Conservation (phyloP, 2,329 filamentous ascomycete species). For the Claviceps cyperi region DNA sequence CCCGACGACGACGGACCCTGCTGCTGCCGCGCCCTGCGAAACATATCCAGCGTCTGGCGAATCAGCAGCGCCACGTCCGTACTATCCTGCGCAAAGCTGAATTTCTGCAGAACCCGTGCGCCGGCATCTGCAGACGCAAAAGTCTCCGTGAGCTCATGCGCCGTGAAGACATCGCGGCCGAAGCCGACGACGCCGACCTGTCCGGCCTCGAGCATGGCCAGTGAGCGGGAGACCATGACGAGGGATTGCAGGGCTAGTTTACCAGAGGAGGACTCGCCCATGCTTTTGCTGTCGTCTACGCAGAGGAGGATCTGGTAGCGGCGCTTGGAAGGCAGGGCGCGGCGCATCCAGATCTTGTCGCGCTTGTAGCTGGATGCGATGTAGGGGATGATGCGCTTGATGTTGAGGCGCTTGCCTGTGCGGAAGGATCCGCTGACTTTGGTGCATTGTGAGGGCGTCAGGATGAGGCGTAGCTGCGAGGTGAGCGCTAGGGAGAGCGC, state of each 20-base stretch:
- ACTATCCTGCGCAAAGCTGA: constrained; percentile 70
- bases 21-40: constrained; percentile 58
- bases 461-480: constrained; percentile 87
- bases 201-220: constrained; percentile 88
- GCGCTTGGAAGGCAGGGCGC: constrained; percentile 79
- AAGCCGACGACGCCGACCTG: constrained; percentile 89
- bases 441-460: constrained; percentile 85
- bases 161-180: constrained; percentile 67
- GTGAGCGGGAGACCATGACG: constrained; percentile 72
- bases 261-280: constrained; percentile 68
- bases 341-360: constrained; percentile 99
- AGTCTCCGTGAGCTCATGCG: constrained; percentile 70
- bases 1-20: constrained; percentile 23
- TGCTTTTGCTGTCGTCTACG: constrained; percentile 87
- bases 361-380: constrained; percentile 97
- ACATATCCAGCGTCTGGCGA: constrained; percentile 61
- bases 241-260: constrained; percentile 84
- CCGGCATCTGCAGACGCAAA: constrained; percentile 59
- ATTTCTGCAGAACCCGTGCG: constrained; percentile 68
- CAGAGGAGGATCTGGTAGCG: constrained; percentile 96
- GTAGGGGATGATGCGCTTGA: constrained; percentile 98
- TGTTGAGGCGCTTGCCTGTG: constrained; percentile 94
- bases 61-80: constrained; percentile 78
- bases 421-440: constrained; percentile 95
- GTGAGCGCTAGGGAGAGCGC: constrained; percentile 78